Evolutionary conservation across 441 rosid genomes (phyloP), one percentile per base, ranked within the genome.

Genomic region (Bruguiera hainesii): DNA sequence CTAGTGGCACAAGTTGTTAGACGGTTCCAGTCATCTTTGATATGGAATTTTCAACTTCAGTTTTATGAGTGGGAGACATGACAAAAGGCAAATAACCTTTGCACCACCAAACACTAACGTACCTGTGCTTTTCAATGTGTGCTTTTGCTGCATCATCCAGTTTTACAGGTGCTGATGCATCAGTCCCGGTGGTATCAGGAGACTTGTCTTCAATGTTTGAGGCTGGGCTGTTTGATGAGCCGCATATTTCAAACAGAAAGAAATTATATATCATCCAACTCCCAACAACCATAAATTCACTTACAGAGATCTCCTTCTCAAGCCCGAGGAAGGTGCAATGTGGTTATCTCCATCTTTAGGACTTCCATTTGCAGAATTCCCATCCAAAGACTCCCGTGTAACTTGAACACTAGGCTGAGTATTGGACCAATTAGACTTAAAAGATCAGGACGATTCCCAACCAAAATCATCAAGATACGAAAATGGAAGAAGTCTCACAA

Each of bases 71-170:
- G 37, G 7, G 33, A 31, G 37, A 33, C 7, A 7, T 6, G 7
- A 33, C 9, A 33, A 33, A 33, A 33, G 0, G 37, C 37, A 33
- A 33, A 33, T 33, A 33, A 33, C 37, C 37, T 6, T 50, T 50
- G 8, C 7, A 50, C 26, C 37, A 4, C 42, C 39, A 51, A 2
- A 10, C 52, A 60, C 1, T 51, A 53, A 28, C 42, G 26, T 65
- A 89, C 93, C 88, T 80, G 79, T 89, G 93, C 82, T 91, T 94
- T 51, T 94, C 87, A 75, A 94, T 83, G 81, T 81, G 87, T 0
- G 77, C 76, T 51, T 80, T 80, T 18, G 86, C 80, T 35, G 70
- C 78, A 55, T 80, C 76, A 79, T 89, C 96, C 55, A 89, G 77
- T 78, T 82, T 83, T 46, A 87, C 68, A 65, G 88, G 75, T 39